phyloP scores from a whole-genome alignment of 805 yeast genomes.

The Pichia phayaonensis region DNA sequence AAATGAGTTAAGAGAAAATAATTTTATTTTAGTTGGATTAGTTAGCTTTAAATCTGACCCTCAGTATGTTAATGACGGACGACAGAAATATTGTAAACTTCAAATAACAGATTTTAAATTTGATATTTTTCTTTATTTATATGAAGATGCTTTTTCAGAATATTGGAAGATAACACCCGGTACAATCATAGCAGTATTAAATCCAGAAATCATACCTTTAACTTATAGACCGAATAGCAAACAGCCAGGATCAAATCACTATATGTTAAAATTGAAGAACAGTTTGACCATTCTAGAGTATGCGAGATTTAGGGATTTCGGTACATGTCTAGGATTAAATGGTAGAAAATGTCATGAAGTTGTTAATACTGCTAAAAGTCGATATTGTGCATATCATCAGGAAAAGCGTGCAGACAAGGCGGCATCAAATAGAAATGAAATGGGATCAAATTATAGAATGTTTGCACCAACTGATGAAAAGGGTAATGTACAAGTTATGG shows the following conservation, averaged over 20 bases:
- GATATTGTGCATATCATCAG: constrained; percentile 65
- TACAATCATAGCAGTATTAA: constrained; percentile 63
- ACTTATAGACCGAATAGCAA: background rate
- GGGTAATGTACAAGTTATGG: constrained; percentile 37
- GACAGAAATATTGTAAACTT: constrained; percentile 49
- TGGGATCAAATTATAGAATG: constrained; percentile 52
- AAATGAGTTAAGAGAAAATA: constrained; percentile 58
- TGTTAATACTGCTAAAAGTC: constrained; percentile 45
- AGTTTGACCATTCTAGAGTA: constrained; percentile 55
- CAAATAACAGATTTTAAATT: constrained; percentile 58
- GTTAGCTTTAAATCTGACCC: constrained; percentile 51
- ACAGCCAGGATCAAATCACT: constrained; percentile 21
- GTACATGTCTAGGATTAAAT: constrained; percentile 50
- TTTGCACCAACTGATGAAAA: constrained; percentile 44
- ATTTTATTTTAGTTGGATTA: constrained; percentile 77
- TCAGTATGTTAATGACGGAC: constrained; percentile 33
- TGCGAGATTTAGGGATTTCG: constrained; percentile 63
- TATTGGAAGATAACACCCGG: constrained; percentile 74
- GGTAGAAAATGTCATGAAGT: constrained; percentile 52
- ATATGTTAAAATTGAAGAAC: constrained; percentile 49
- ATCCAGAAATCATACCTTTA: constrained; percentile 53
- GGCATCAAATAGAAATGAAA: constrained; percentile 65
- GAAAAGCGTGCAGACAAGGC: constrained; percentile 47
- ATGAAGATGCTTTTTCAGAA: constrained; percentile 59
- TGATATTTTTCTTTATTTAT: constrained; percentile 52